Percentiles rank a stretch among this genome's conserved stretches.
These are phyloP conservation scores for Cystofilobasidium capitatum DNA, from an alignment of 768 basidiomycete species.

Conservation along the genomic window DNA sequence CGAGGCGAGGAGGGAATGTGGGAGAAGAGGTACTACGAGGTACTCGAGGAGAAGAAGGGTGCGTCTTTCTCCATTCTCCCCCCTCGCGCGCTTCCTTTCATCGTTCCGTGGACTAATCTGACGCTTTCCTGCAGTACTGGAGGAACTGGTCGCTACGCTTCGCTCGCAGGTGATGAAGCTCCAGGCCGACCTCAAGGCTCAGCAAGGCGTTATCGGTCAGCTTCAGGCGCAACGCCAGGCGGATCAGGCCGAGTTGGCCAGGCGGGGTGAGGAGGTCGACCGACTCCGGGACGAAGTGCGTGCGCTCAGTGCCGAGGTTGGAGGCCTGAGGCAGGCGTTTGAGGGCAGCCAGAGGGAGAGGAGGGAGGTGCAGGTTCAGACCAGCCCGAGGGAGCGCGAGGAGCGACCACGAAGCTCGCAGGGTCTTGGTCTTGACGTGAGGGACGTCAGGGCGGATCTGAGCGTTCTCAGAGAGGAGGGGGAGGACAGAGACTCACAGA, in stretches of 20 bases:
- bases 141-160: slow-evolving; percentile 64
- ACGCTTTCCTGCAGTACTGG: slow-evolving; percentile 51
- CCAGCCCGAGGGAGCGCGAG: slow-evolving; percentile 32
- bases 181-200: slow-evolving; percentile 61
- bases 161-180: slow-evolving; percentile 66
- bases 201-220: slow-evolving; percentile 54
- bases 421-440: neutral
- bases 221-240: slow-evolving; percentile 27
- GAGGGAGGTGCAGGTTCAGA: slow-evolving; percentile 33
- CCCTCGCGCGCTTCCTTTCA: neutral
- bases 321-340: slow-evolving; percentile 73
- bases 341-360: slow-evolving; percentile 55
- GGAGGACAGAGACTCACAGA: slow-evolving; percentile 33
- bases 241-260: slow-evolving; percentile 16
- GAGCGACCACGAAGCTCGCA: neutral
- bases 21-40: slow-evolving; percentile 54
- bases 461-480: slow-evolving; percentile 10
- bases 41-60: slow-evolving; percentile 86
- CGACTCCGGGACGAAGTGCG: slow-evolving; percentile 67
- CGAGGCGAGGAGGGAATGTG: slow-evolving; percentile 38
- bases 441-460: neutral
- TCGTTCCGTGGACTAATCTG: slow-evolving; percentile 21
- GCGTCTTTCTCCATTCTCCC: slow-evolving; percentile 13
- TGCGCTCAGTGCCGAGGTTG: slow-evolving; percentile 70
- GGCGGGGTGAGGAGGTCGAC: slow-evolving; percentile 49